Base-by-base conservation (phyloP, 495 filamentous ascomycete genomes). In the Aeminium ludgeri region DNA sequence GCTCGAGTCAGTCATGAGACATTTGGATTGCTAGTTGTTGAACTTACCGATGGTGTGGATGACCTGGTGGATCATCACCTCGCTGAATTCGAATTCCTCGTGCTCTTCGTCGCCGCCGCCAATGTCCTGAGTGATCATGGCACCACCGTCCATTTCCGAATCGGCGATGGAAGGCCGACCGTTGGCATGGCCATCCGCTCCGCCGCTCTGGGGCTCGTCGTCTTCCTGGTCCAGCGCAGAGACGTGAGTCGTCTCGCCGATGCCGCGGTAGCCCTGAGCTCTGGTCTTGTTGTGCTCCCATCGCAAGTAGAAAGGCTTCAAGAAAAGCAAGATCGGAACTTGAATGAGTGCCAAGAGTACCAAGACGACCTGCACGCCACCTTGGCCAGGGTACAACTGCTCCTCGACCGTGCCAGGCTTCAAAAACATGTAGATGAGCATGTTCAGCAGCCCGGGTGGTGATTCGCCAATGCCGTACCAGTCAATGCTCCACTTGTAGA, bases 391-490 rank as follows among this genome's bases (percentile, higher is more conserved):
- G 54, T 89, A 99, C 5, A 99, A 69, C 38, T 64, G 69, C 40
- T 76, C 71, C 32, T 79, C 72, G 34, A 96, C 64, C 0, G 57
- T 79, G 18, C 83, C 83, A 4, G 89, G 89, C 39, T 74, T 73
- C 38, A 99, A 65, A 66, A 99, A 96, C 89, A 99, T 99, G 71
- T 93, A 92, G 56, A 99, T 99, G 49, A 99, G 69, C 86, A 95
- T 94, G 70, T 99, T 99, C 43, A 99, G 64, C 19, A 99, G 66
- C 50, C 84, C 80, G 0, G 89, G 89, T 2, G 91, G 82, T 20
- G 68, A 64, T 42, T 66, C 46, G n/a, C 58, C 72, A 20, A 66
- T 65, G 17, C 67, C 76, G 45, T 64, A 58, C 89, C 89, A 97
- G 57, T 96, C 78, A 30, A 93, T 68, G 15, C 72, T 76, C 89